Evolutionary conservation across 176 grass and related monocot genomes (phyloP).

Genomic region (Elymus sibiricus): DNA sequence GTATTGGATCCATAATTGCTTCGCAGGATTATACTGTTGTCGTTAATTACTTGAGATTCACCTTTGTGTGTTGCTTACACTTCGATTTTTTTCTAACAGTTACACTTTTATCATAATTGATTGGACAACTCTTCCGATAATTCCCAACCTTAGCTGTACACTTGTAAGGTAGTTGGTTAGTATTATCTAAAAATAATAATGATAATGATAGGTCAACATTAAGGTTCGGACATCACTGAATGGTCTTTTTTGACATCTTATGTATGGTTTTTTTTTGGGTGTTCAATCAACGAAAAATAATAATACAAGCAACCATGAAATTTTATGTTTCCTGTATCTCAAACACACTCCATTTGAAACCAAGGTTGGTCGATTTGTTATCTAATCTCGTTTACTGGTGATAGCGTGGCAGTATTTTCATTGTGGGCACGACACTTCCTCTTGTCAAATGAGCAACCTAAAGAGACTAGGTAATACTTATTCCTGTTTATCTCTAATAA

Average conservation of each 20-base stretch:
- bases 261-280: neutral
- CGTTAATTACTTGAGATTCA: neutral
- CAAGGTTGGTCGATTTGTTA: neutral
- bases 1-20: neutral
- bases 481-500: neutral
- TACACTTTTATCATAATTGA: neutral
- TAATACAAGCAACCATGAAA: too few species aligned
- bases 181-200: neutral
- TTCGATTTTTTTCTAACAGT: neutral
- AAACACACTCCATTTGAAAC: neutral
- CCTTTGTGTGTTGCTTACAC: neutral
- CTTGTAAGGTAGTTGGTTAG: neutral
- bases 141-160: neutral
- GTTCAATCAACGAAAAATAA: too few species aligned
- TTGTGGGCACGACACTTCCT: conserved; percentile 59
- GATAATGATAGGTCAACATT: neutral
- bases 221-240: neutral
- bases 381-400: conserved; percentile 11
- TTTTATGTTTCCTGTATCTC: neutral
- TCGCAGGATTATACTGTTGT: neutral
- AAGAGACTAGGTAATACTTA: conserved; percentile 56
- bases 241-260: neutral
- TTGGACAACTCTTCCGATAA: neutral
- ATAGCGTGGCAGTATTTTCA: conserved; percentile 80
- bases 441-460: conserved; percentile 35